phyloP scores from a whole-genome alignment of 306 rosid species.

The Citrullus amarus region DNA sequence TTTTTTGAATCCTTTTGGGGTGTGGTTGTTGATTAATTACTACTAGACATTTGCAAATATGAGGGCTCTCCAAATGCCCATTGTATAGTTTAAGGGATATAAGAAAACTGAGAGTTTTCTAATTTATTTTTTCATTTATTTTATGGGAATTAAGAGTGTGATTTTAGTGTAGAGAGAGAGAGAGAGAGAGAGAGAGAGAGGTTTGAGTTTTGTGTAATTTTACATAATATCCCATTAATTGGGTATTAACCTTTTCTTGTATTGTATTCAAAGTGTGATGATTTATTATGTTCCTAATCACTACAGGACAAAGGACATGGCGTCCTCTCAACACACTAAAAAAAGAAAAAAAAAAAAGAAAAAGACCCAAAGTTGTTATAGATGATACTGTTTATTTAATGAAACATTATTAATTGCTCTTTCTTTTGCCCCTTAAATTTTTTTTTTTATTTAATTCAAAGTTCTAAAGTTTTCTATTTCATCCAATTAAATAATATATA shows the following conservation, averaged over 20 bases:
- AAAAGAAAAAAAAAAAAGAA: not conserved
- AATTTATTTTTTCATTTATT: not conserved
- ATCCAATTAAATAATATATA: not conserved
- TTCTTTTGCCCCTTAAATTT: not conserved
- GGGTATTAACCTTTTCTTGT: not conserved
- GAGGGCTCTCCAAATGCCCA: not conserved
- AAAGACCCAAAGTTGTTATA: not conserved
- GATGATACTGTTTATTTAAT: not conserved
- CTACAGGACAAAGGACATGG: not conserved
- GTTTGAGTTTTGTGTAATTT: conserved; percentile 2
- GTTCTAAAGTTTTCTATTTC: not conserved
- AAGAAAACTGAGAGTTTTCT: not conserved
- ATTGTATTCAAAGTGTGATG: not conserved
- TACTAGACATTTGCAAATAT: not conserved
- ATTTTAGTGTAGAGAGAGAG: not conserved
- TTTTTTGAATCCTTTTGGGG: not conserved
- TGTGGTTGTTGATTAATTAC: not conserved
- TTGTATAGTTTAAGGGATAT: not conserved
- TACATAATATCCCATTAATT: conserved; percentile 2
- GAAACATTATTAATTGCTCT: not conserved
- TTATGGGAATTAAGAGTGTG: not conserved
- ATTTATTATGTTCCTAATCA: conserved; percentile 1
- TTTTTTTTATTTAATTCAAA: not conserved
- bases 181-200: not conserved
- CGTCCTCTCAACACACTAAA: not conserved